These are phyloP conservation scores for Mycena haematopus DNA, from an alignment of 768 basidiomycete species.

Conservation along the genomic window DNA sequence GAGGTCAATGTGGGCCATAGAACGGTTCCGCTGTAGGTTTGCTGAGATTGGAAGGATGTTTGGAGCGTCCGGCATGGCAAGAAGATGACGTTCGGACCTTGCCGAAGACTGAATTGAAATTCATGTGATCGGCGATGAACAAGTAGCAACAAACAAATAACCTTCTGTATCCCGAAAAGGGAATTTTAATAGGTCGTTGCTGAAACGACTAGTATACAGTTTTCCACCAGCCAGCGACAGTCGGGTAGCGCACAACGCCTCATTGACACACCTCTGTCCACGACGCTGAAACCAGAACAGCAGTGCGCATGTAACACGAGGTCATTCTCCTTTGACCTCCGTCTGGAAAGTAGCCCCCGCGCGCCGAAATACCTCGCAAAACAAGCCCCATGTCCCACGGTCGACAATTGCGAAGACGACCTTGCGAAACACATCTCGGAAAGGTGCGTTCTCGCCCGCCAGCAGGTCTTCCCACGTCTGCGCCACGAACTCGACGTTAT, in stretches of 20 bases:
- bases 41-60: not conserved
- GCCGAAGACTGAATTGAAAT: not conserved
- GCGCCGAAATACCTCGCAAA: constrained; percentile 30
- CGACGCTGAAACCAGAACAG: too few species aligned
- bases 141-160: not conserved
- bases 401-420: constrained; percentile 74
- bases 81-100: not conserved
- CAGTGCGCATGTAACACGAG: too few species aligned
- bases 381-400: constrained; percentile 45
- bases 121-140: not conserved
- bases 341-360: not conserved
- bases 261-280: too few species aligned
- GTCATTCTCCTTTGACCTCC: not conserved
- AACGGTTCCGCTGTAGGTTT: too few species aligned
- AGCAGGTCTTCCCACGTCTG: constrained; percentile 70
- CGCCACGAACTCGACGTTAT: constrained; percentile 63
- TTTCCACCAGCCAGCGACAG: too few species aligned
- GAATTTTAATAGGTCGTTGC: too few species aligned
- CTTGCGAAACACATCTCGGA: constrained; percentile 59
- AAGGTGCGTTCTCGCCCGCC: constrained; percentile 52
- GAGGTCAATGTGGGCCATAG: too few species aligned
- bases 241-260: too few species aligned
- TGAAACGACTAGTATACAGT: too few species aligned
- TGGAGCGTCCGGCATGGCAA: not conserved
- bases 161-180: not conserved